phyloP scores from a whole-genome alignment of 192 early-diverging fungal species.

The Paraglomus brasilianum region DNA sequence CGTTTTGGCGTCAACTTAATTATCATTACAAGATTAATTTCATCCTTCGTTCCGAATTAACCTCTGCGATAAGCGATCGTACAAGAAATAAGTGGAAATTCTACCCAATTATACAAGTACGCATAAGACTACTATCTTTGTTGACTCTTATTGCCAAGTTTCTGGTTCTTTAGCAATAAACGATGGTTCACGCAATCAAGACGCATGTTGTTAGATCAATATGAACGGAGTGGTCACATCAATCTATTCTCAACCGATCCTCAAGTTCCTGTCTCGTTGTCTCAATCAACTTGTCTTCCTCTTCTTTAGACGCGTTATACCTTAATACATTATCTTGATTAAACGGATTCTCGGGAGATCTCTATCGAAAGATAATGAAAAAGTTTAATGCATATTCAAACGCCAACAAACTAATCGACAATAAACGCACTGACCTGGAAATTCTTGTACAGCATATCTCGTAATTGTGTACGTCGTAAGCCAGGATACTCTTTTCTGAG shows the following conservation, averaged over 20 bases:
- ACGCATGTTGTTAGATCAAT: too few species aligned
- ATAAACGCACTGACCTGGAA: slow-evolving; percentile 41
- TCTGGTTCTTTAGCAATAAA: too few species aligned
- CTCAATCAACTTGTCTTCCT: slow-evolving; percentile 51
- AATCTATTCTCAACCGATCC: slow-evolving; percentile 45
- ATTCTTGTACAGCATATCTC: slow-evolving; percentile 80
- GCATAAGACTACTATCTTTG: too few species aligned
- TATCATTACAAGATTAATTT: too few species aligned
- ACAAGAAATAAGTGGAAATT: too few species aligned
- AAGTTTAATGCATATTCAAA: background rate
- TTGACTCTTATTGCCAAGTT: too few species aligned
- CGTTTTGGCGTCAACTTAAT: too few species aligned
- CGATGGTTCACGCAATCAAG: too few species aligned
- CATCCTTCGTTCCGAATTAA: too few species aligned
- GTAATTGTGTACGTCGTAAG: slow-evolving; percentile 73
- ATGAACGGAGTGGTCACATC: too few species aligned
- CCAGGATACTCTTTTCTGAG: slow-evolving; percentile 80
- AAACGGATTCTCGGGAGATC: slow-evolving; percentile 75
- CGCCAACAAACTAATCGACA: background rate
- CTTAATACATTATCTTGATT: slow-evolving; percentile 69
- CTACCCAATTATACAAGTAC: too few species aligned
- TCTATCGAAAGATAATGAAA: slow-evolving; percentile 38
- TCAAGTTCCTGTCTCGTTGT: slow-evolving; percentile 50
- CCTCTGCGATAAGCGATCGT: too few species aligned
- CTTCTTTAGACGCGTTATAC: slow-evolving; percentile 71